A percentile compares a stretch with the other conserved stretches of the same genome.
These are phyloP conservation scores for Carallia brachiata DNA, from an alignment of 345 rosid species.

Conservation along the genomic window DNA sequence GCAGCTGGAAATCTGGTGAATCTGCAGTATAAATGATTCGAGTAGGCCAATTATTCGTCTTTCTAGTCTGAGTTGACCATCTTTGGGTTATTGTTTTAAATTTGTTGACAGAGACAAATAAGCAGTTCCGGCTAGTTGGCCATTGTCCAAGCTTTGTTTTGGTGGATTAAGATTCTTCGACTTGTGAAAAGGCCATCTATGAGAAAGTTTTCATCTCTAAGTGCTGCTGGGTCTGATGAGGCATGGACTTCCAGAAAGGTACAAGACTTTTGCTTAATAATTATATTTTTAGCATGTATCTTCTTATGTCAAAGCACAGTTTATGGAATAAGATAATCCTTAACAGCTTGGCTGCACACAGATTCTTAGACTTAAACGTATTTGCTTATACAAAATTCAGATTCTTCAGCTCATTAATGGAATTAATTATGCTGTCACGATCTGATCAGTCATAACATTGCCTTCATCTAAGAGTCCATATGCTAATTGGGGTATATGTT, in stretches of 20 bases:
- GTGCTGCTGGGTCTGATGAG: constrained; percentile 21
- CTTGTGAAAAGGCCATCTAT: constrained; percentile 15
- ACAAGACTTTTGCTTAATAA: constrained; percentile 15
- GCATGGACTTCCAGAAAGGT: constrained; percentile 8
- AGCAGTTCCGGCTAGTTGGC: constrained; percentile 7
- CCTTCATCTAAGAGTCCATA: not conserved
- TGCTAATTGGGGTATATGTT: not conserved
- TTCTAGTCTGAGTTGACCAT: not conserved
- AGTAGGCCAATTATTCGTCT: constrained; percentile 2
- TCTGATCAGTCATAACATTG: constrained; percentile 1
- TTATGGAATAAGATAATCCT: not conserved
- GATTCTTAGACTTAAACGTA: not conserved
- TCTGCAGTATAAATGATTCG: not conserved
- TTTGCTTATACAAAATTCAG: constrained; percentile 6
- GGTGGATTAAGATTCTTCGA: constrained; percentile 19
- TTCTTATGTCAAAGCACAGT: not conserved
- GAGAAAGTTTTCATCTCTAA: not conserved
- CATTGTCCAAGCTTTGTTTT: constrained; percentile 3
- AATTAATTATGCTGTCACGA: constrained; percentile 9
- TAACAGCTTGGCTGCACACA: constrained; percentile 1
- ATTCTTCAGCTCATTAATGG: constrained; percentile 6
- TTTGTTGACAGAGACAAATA: constrained; percentile 6
- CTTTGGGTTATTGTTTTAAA: not conserved
- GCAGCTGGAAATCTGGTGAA: not conserved
- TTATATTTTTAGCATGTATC: not conserved